Evolutionary conservation across 1,284 basidiomycete genomes (phyloP).

Genomic region (Inonotus hispidus): DNA sequence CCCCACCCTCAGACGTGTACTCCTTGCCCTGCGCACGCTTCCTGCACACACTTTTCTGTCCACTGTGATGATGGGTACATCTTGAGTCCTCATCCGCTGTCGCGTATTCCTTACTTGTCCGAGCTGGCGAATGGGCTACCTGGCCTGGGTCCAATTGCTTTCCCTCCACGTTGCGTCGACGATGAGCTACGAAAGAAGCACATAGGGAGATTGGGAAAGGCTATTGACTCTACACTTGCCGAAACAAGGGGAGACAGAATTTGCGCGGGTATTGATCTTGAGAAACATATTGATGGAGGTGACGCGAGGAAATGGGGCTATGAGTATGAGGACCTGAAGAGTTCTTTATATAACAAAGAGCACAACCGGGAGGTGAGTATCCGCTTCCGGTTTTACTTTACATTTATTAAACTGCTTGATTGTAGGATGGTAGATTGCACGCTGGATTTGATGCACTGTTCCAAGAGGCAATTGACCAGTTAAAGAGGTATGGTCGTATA

Average conservation of each 20-base stretch:
- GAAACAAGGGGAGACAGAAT: constrained; percentile 64
- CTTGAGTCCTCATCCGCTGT: constrained; percentile 57
- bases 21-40: constrained; percentile 79
- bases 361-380: constrained; percentile 10
- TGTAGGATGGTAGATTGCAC: constrained; percentile 33
- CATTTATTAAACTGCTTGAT: constrained; percentile 13
- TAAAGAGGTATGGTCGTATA: constrained; percentile 78
- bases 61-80: constrained; percentile 76
- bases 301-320: constrained; percentile 75
- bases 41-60: constrained; percentile 60
- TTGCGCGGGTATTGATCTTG: constrained; percentile 51
- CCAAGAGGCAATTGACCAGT: constrained; percentile 76
- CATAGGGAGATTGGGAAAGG: constrained; percentile 74
- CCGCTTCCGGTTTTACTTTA: background rate
- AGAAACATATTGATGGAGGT: constrained; percentile 41
- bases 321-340: constrained; percentile 48
- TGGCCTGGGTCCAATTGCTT: constrained; percentile 69
- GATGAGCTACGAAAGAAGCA: constrained; percentile 77
- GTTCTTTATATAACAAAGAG: constrained; percentile 48
- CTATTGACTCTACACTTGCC: constrained; percentile 65
- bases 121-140: constrained; percentile 66
- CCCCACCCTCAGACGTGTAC: constrained; percentile 71
- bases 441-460: constrained; percentile 66
- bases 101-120: constrained; percentile 41
- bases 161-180: constrained; percentile 77